Conservation (phyloP, 345 rosid genomes). For the Abelmoschus esculentus region DNA sequence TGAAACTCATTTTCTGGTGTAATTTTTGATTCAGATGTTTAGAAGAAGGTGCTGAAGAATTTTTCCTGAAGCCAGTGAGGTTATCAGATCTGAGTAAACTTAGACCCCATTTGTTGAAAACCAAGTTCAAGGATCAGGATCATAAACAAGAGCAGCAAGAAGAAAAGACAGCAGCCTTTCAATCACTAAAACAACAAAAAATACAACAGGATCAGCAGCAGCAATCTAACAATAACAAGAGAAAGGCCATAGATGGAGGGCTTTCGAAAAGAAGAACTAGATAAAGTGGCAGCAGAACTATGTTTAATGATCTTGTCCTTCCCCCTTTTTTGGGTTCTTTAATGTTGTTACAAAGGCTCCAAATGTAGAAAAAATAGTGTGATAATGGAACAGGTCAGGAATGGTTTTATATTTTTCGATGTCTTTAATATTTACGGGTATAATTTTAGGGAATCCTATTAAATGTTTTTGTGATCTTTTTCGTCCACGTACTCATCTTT, state of each 20-base stretch:
- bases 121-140: slow-evolving; percentile 26
- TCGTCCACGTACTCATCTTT: too few relatives aligned
- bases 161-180: slow-evolving; percentile 12
- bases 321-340: too few relatives aligned
- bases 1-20: too few relatives aligned
- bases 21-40: slow-evolving; percentile 30
- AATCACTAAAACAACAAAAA: background rate
- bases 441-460: too few relatives aligned
- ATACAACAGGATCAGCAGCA: background rate
- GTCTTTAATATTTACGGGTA: too few relatives aligned
- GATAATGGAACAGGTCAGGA: too few relatives aligned
- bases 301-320: too few relatives aligned
- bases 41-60: slow-evolving; percentile 62
- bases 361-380: too few relatives aligned
- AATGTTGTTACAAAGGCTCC: too few relatives aligned
- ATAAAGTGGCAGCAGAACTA: slow-evolving; percentile 29
- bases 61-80: slow-evolving; percentile 56
- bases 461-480: too few relatives aligned
- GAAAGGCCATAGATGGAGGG: slow-evolving; percentile 53
- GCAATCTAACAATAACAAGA: slow-evolving; percentile 33
- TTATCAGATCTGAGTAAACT: slow-evolving; percentile 47
- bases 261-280: slow-evolving; percentile 38
- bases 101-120: slow-evolving; percentile 44
- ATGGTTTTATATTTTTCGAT: too few relatives aligned
- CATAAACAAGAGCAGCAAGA: slow-evolving; percentile 4